Evolutionary conservation across 164 flowering plant genomes (phyloP), one percentile per base, ranked within the genome.

Genomic region (Akebia trifoliata): DNA sequence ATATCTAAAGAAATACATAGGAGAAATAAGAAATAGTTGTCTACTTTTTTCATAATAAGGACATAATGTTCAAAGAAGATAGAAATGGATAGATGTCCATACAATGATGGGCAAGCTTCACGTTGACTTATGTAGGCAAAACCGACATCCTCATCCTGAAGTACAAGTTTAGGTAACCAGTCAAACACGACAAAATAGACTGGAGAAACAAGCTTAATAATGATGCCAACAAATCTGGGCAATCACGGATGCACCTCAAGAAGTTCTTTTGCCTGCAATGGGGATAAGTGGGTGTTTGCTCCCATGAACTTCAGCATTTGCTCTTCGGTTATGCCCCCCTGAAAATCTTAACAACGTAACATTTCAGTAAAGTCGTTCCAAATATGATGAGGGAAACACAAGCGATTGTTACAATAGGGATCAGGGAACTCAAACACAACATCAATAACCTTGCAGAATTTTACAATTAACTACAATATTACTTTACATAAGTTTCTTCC

Each of bases 251-350:
- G 35, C 47, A 94, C 99, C 99, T 94, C 99, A 55, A 94, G 82
- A 62, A 90, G 85, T 64, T 62, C 55, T 69, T 88, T 90, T 22
- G 96, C 96, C 69, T 88, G 95, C 60, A 65, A 64, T 0, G 82
- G 74, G 20, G 90, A 70, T 64, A 94, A 61, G 53, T 64, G 68
- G 39, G 96, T 88, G 62, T 88, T 82, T 64, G 97, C 97, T 61
- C 99, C 99, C 90, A 94, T 86, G 73, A 81, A 86, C 62, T 77
- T 86, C 66, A 94, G 72, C 99, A 90, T 86, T 68, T 94, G 99
- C 60, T 85, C 99, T 72, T 94, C 99, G 37, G 97, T 90, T 56
- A 94, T 55, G 31, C 99, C 99, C 4, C 97, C 99, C 99, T 94
- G 74, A 49, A 71, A 64, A 76, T 59, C 67, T 67, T 69, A 60